Evolutionary conservation across 2,329 filamentous ascomycete species (phyloP), one percentile per base, ranked within the genome.

Genomic region (Laburnicola sp.): DNA sequence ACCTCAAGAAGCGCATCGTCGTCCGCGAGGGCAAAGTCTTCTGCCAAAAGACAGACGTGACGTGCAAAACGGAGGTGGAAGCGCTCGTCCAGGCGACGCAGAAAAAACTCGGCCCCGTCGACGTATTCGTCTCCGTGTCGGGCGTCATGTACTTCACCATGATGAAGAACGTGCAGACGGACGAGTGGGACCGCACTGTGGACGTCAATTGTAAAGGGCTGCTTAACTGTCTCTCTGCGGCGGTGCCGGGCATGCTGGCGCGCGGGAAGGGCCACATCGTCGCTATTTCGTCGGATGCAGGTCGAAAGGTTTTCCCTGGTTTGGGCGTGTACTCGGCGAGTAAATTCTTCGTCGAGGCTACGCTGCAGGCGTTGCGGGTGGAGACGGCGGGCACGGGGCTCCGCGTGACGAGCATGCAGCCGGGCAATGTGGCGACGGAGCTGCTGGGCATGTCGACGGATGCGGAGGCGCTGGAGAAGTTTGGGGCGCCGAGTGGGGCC

Each of bases 71-170:
- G 3, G 80, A 91, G 61, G 87, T 91, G 4, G 82, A 88, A 60
- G 79, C 80, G 0, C 82, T 93, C 3, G 77, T 92, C 54, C 71
- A 74, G 2, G 77, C 81, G 0, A 78, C 87, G 1, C 76, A 76
- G 25, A 78, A 82, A 39, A 76, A 85, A 59, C 83, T 92, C 0
- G 89, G 88, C 0, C 82, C 86, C 0, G 78, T 92, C 38, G 89
- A 93, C 67, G 88, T 92, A 45, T 80, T 93, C n/a, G 83, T 93
- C 43, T 85, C 85, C 35, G 90, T 88, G 64, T 89, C 89, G 0
- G 89, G 89, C 31, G 89, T 93, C 67, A 93, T 93, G 89, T 93
- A 93, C 76, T 93, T 86, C 74, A 92, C 89, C 48, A 86, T 92
- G 85, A 92, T 93, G 89, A 83, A 86, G 50, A 92, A 91, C 67